A percentile compares a stretch with the other conserved stretches of the same genome.
Evolutionary conservation across 2,329 filamentous ascomycete species (phyloP).

Genomic region (Aureobasidium sp.): DNA sequence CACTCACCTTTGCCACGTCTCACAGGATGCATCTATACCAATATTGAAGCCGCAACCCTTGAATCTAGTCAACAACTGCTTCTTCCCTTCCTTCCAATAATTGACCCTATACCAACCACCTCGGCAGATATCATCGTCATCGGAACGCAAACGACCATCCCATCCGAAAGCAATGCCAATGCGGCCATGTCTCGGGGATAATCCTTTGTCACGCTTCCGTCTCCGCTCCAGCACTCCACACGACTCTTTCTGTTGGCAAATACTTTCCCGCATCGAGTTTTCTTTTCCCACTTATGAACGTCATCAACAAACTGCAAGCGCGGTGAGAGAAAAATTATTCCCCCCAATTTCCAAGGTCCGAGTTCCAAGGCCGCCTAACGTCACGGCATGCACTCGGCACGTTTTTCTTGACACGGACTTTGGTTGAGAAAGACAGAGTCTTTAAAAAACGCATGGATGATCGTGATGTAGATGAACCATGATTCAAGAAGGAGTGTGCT

Average conservation of each 20-base stretch:
- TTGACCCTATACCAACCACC: neutral
- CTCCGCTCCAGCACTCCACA: neutral
- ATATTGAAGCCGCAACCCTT: neutral
- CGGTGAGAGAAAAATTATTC: neutral
- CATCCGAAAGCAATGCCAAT: neutral
- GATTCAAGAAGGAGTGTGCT: neutral
- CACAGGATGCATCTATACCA: neutral
- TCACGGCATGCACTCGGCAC: neutral
- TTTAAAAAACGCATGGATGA: neutral
- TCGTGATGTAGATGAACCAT: neutral
- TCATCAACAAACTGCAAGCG: neutral
- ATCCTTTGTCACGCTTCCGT: neutral
- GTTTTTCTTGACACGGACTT: neutral
- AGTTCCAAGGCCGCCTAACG: too few relatives aligned
- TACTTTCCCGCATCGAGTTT: neutral
- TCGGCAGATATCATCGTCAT: neutral
- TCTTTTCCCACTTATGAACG: too few relatives aligned
- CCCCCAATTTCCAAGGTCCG: neutral
- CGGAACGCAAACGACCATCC: neutral
- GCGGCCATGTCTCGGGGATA: slow-evolving; percentile 4
- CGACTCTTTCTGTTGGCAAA: too few relatives aligned
- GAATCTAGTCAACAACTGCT: neutral
- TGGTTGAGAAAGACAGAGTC: neutral
- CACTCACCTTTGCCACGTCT: too few relatives aligned
- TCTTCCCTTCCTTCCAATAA: neutral